These are phyloP conservation scores for Populus hybrid DNA, from an alignment of 441 rosid genomes.

Conservation along the genomic window DNA sequence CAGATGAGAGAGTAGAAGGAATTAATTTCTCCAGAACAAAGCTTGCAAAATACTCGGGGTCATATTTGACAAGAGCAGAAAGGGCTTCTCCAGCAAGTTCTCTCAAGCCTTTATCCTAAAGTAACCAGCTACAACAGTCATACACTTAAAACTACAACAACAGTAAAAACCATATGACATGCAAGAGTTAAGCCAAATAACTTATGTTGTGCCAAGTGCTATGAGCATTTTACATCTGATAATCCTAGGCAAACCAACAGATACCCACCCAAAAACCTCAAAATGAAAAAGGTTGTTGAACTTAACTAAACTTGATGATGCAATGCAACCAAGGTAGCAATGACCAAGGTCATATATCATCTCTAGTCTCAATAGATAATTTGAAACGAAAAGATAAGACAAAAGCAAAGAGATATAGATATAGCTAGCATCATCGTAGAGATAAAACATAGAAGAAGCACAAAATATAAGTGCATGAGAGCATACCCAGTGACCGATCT, in stretches of 20 bases:
- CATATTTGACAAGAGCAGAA: slow-evolving; percentile 85
- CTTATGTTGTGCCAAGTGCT: not conserved
- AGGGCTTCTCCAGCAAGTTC: slow-evolving; percentile 89
- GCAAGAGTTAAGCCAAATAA: not conserved
- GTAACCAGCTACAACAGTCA: slow-evolving; percentile 23
- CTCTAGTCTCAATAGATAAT: not conserved
- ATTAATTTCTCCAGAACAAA: slow-evolving; percentile 68
- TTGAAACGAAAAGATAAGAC: not conserved
- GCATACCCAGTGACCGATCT: slow-evolving; percentile 97
- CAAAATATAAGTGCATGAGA: slow-evolving; percentile 3
- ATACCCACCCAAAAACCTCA: not conserved
- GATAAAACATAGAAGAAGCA: not conserved
- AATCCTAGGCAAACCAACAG: not conserved
- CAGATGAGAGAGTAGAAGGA: slow-evolving; percentile 84
- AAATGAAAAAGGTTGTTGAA: not conserved
- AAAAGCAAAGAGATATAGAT: not conserved
- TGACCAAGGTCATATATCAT: not conserved
- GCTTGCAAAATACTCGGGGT: slow-evolving; percentile 62
- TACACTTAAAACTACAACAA: slow-evolving; percentile 1
- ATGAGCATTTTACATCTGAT: not conserved
- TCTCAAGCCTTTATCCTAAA: slow-evolving; percentile 90
- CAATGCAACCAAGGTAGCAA: not conserved
- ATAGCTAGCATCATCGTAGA: not conserved
- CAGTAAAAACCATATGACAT: slow-evolving; percentile 2
- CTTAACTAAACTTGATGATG: not conserved